phyloP scores from a whole-genome alignment of 2,329 filamentous ascomycete species.

The Microcera coccophila region DNA sequence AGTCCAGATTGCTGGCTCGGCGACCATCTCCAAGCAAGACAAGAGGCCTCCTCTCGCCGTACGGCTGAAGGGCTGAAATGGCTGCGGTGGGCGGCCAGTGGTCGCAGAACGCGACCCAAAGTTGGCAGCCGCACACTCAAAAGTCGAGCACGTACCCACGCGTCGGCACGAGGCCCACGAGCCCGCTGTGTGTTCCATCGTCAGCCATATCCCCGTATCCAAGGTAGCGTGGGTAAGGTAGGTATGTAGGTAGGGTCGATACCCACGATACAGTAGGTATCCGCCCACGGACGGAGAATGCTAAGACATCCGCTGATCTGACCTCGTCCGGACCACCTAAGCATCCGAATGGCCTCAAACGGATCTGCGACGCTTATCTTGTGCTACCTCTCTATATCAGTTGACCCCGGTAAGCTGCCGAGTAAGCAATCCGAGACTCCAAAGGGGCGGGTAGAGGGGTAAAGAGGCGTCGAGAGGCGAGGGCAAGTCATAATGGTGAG shows the following conservation, averaged over 20 bases:
- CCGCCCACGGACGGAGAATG: neutral
- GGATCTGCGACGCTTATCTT: neutral
- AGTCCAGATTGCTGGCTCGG: too few species aligned
- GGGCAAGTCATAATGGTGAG: neutral
- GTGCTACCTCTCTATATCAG: neutral
- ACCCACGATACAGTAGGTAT: too few species aligned
- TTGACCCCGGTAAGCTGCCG: neutral
- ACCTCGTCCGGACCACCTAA: too few species aligned
- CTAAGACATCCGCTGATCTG: neutral
- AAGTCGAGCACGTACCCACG: too few species aligned
- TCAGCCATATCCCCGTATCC: too few species aligned
- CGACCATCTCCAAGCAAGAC: slow-evolving; percentile 1
- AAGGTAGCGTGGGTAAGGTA: too few species aligned
- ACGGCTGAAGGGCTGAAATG: neutral
- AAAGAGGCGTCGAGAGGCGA: neutral
- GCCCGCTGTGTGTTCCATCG: too few species aligned
- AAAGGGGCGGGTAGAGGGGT: neutral
- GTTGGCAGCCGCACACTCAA: too few species aligned
- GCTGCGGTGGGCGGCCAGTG: too few species aligned
- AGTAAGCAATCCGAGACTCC: neutral
- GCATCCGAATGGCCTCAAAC: neutral
- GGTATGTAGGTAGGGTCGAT: too few species aligned
- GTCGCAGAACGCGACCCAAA: too few species aligned
- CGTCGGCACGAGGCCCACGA: too few species aligned
- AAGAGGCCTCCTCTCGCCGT: neutral